phyloP scores from a whole-genome alignment of 345 rosid species.

The Balakata baccata region DNA sequence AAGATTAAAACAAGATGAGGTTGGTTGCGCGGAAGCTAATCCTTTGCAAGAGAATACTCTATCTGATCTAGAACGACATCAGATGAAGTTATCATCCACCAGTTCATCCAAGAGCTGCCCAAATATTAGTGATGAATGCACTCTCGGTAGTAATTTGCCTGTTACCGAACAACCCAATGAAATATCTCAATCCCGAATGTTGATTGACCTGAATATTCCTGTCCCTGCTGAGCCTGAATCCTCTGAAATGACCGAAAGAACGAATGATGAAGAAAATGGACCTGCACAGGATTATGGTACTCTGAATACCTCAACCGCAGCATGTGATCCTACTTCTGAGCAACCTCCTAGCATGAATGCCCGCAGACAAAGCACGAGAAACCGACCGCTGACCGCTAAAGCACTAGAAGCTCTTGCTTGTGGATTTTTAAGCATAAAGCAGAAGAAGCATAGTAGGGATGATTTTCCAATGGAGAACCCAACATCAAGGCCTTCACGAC shows the following conservation, averaged over 20 bases:
- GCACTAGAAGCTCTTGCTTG: slow-evolving; percentile 62
- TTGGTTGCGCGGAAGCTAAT: slow-evolving; percentile 17
- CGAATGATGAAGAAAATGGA: slow-evolving; percentile 16
- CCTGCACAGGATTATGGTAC: slow-evolving; percentile 5
- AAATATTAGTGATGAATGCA: slow-evolving; percentile 22
- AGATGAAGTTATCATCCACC: slow-evolving; percentile 29
- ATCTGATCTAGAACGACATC: slow-evolving; percentile 21
- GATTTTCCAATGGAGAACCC: slow-evolving; percentile 27
- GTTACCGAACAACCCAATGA: slow-evolving; percentile 21
- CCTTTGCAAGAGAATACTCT: slow-evolving; percentile 14
- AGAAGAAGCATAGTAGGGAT: slow-evolving; percentile 44
- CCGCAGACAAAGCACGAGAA: slow-evolving; percentile 55
- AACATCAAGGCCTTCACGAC: slow-evolving; percentile 35
- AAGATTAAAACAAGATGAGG: slow-evolving; percentile 24
- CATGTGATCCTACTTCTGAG: slow-evolving; percentile 15
- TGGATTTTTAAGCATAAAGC: slow-evolving; percentile 44
- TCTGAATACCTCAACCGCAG: background rate
- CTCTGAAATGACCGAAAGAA: slow-evolving; percentile 20
- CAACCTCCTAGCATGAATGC: slow-evolving; percentile 23
- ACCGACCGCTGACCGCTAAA: slow-evolving; percentile 49
- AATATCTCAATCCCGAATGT: slow-evolving; percentile 25
- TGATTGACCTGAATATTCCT: slow-evolving; percentile 56
- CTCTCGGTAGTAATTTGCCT: slow-evolving; percentile 15
- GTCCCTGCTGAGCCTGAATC: slow-evolving; percentile 30
- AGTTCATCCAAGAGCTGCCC: slow-evolving; percentile 27